These are phyloP conservation scores for bread wheat (Triticum aestivum) DNA, from an alignment of 176 grass and related monocot genomes.

Conservation along the genomic window IWGSC_CS_RefSeq_v2.1 NC_057797.1:51041610-51042109, in stretches of 20 bases:
- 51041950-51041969: slow-evolving; percentile 85
- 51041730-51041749: slow-evolving; percentile 53
- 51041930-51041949: slow-evolving; percentile 88
- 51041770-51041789: slow-evolving; percentile 67
- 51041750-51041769: slow-evolving; percentile 53
- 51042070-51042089: slow-evolving; percentile 52
- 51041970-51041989: slow-evolving; percentile 35
- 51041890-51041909: slow-evolving; percentile 68
- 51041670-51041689: slow-evolving; percentile 65
- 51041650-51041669: slow-evolving; percentile 68
- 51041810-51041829: slow-evolving; percentile 54
- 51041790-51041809: slow-evolving; percentile 56
- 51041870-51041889: slow-evolving; percentile 86
- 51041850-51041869: slow-evolving; percentile 35
- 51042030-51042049: slow-evolving; percentile 48
- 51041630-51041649: slow-evolving; percentile 59
- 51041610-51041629: slow-evolving; percentile 67
- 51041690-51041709: slow-evolving; percentile 62
- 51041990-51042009: slow-evolving; percentile 56
- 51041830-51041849: slow-evolving; percentile 41
- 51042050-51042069: slow-evolving; percentile 47
- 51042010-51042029: slow-evolving; percentile 48
- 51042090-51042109: slow-evolving; percentile 43
- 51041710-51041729: slow-evolving; percentile 46
- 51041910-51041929: slow-evolving; percentile 49